phyloP scores from a whole-genome alignment of 345 rosid species.

The Melaleuca alternifolia region DNA sequence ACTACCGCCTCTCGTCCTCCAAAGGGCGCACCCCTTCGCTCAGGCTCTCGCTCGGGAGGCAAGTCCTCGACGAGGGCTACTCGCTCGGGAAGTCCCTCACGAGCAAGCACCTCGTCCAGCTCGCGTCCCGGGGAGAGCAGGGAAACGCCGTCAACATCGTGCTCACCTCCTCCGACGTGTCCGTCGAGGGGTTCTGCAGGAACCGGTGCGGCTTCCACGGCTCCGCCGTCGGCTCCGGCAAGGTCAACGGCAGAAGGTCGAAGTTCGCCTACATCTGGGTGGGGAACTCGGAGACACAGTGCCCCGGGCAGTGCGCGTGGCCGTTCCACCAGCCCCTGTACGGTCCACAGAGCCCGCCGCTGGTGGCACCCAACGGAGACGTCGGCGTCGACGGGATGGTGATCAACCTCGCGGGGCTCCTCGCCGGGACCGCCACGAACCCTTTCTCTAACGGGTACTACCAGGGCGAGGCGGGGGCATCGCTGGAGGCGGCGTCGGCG shows the following conservation, averaged over 20 bases:
- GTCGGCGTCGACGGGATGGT: conserved; percentile 83
- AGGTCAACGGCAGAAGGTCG: conserved; percentile 4
- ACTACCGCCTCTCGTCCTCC: conserved; percentile 30
- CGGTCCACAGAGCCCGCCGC: conserved; percentile 61
- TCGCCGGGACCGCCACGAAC: conserved; percentile 82
- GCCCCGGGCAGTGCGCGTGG: conserved; percentile 93
- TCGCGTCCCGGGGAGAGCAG: conserved; percentile 56
- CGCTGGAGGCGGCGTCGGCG: conserved; percentile 81
- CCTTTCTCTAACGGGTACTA: conserved; percentile 78
- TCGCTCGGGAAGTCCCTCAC: conserved; percentile 64
- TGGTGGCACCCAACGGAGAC: conserved; percentile 75
- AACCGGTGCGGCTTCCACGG: conserved; percentile 58
- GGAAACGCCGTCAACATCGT: conserved; percentile 43
- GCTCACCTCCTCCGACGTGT: conserved; percentile 48
- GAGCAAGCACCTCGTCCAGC: conserved; percentile 21
- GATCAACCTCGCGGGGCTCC: conserved; percentile 56
- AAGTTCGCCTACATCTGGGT: conserved; percentile 73
- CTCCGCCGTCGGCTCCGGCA: conserved; percentile 20
- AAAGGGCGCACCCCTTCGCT: conserved; percentile 18
- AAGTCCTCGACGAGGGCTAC: conserved; percentile 43
- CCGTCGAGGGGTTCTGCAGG: conserved; percentile 44
- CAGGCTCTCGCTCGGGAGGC: conserved; percentile 34
- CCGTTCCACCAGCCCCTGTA: conserved; percentile 87
- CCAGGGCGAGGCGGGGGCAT: conserved; percentile 64
- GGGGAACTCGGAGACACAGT: conserved; percentile 74